A percentile compares a stretch with the other conserved stretches of the same genome.
Conservation (phyloP, 176 grass and related monocot genomes). For the Phyllostachys edulis region DNA sequence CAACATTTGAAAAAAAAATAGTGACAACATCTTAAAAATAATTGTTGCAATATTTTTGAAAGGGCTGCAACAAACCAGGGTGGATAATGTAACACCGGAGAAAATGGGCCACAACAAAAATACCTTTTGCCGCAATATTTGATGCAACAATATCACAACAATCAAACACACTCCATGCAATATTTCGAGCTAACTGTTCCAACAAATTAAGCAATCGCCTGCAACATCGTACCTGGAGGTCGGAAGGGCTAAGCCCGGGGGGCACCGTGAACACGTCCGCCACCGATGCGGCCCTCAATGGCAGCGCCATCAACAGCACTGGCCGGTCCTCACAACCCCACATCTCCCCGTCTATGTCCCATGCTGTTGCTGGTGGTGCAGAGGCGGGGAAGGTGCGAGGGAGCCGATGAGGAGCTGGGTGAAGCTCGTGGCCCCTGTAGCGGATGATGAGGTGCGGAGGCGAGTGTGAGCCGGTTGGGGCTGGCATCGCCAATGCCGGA, state of each 20-base stretch:
- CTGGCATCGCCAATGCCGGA: slow-evolving; percentile 52
- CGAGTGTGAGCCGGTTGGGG: slow-evolving; percentile 82
- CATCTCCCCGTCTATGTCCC: slow-evolving; percentile 28
- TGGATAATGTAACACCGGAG: too few relatives aligned
- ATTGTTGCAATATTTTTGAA: too few relatives aligned
- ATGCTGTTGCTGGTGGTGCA: slow-evolving; percentile 18
- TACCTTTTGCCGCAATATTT: too few relatives aligned
- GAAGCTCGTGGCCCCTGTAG: slow-evolving; percentile 44
- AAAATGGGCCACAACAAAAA: too few relatives aligned
- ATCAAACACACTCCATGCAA: too few relatives aligned
- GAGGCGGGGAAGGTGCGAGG: slow-evolving; percentile 23
- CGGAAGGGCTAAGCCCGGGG: slow-evolving; percentile 64
- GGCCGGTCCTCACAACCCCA: slow-evolving; percentile 32
- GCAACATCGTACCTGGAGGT: neutral
- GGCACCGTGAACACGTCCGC: slow-evolving; percentile 62
- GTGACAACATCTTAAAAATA: too few relatives aligned
- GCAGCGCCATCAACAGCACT: slow-evolving; percentile 35
- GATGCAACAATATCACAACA: too few relatives aligned
- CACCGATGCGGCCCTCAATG: neutral
- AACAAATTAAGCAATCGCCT: too few relatives aligned
- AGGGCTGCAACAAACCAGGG: too few relatives aligned
- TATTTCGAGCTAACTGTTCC: too few relatives aligned
- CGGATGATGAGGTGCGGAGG: slow-evolving; percentile 48
- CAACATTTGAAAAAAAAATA: too few relatives aligned
- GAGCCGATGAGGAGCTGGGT: slow-evolving; percentile 73